Base-by-base conservation (phyloP, 345 rosid genomes). In the Sisymbrium irio region DNA sequence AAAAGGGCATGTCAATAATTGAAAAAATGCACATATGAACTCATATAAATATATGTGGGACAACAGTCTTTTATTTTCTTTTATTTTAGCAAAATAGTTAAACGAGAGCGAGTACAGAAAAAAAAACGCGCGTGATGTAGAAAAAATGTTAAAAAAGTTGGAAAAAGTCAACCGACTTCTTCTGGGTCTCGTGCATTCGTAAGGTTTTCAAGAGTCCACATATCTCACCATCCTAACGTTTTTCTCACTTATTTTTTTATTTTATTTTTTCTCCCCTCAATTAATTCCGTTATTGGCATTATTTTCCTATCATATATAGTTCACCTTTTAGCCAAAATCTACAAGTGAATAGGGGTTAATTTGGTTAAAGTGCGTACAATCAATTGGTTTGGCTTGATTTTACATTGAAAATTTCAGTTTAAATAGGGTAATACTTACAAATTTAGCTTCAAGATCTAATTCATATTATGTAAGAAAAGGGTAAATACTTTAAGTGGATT, bases 131-230 rank as follows among this genome's bases (percentile, higher is more conserved):
- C 72, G 80, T 77, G 76, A 25, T 41, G n/a, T 36, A 22, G 13
- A 17, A 45, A 5, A 42, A 25, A n/a, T 40, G 69, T 53, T 10
- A 61, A 30, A 36, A 50, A 46, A 9, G 4, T 33, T 1, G 54
- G 69, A 69, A 69, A 69, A 76, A 90, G 97, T 93, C 98, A 93
- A 93, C 93, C 78, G 60, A 74, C 49, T 76, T 71, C 60, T 85
- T 84, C 81, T 79, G 88, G 86, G 60, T 77, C 71, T 77, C 35
- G 50, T 71, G 82, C 74, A 60, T 58, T 86, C 84, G 88, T 84
- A 85, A 85, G 98, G 96, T 90, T 90, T 87, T 82, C 73, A 83
- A 57, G 63, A 77, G 76, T 87, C 98, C 97, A 85, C 97, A 83
- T 77, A 64, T 47, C 82, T 79, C 80, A 83, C 42, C 36, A 83